Conservation (phyloP, 208 protist genomes). For the Crithidia sp. region DNA sequence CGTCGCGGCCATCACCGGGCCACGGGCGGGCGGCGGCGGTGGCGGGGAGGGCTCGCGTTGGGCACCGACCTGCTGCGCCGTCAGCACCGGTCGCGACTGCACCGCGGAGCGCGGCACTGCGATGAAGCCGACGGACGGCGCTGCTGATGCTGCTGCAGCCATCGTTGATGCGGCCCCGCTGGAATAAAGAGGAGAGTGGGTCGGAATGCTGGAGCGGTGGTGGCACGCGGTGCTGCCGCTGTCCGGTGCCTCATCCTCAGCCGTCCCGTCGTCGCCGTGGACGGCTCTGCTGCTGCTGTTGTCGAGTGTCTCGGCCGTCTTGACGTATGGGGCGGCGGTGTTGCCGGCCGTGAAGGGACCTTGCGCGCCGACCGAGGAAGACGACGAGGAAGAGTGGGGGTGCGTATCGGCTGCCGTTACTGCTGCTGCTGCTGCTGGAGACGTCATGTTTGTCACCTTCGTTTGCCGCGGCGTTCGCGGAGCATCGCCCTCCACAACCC, state of each 20-base stretch:
- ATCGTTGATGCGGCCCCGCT: background rate
- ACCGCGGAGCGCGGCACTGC: background rate
- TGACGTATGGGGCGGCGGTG: background rate
- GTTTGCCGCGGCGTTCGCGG: too few relatives aligned
- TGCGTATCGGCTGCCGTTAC: too few relatives aligned
- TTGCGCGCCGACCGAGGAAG: too few relatives aligned
- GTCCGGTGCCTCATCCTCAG: background rate
- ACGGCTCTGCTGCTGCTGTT: background rate
- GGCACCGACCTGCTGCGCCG: background rate
- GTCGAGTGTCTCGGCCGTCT: background rate
- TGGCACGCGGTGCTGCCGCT: background rate
- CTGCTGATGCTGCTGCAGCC: background rate
- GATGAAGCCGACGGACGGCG: background rate
- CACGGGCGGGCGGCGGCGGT: background rate
- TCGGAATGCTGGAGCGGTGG: background rate
- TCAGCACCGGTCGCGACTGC: background rate
- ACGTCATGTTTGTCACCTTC: too few relatives aligned
- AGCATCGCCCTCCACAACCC: too few relatives aligned
- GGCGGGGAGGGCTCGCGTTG: background rate
- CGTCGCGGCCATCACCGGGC: too few relatives aligned
- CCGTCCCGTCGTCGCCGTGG: background rate
- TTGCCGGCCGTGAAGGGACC: background rate
- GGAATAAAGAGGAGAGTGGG: background rate
- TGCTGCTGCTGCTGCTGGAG: too few relatives aligned
- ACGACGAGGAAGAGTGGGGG: too few relatives aligned